phyloP scores from a whole-genome alignment of 495 filamentous ascomycete genomes.

The Bathelium albidoporum region DNA sequence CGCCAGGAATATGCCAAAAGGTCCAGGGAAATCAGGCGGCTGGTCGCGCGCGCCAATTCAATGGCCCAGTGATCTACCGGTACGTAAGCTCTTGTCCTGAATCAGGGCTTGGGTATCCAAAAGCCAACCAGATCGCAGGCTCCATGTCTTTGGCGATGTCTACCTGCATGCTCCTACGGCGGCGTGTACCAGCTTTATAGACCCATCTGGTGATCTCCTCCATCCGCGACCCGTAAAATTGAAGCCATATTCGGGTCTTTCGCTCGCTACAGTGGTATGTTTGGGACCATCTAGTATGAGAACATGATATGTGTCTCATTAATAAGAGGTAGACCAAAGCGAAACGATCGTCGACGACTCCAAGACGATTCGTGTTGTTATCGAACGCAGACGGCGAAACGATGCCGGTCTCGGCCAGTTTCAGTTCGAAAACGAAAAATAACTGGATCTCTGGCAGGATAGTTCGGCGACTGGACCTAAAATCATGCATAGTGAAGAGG shows the following conservation, averaged over 20 bases:
- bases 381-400: background rate
- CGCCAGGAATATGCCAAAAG: background rate
- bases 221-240: background rate
- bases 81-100: background rate
- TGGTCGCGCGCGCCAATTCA: background rate
- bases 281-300: background rate
- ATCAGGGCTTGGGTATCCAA: background rate
- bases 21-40: slow-evolving; percentile 1
- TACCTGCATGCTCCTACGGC: background rate
- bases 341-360: background rate
- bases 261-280: background rate
- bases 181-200: background rate
- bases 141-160: background rate
- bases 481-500: background rate
- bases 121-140: slow-evolving; percentile 3
- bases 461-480: slow-evolving; percentile 4
- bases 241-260: background rate
- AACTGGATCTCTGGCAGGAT: slow-evolving; percentile 9
- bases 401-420: background rate
- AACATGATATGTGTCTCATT: background rate
- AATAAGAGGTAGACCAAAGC: background rate
- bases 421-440: background rate
- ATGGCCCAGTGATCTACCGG: background rate
- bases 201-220: background rate
- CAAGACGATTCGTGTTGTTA: slow-evolving; percentile 1